Base-by-base conservation (phyloP, 768 basidiomycete genomes). In the Hygrophoropsis aurantiaca region DNA sequence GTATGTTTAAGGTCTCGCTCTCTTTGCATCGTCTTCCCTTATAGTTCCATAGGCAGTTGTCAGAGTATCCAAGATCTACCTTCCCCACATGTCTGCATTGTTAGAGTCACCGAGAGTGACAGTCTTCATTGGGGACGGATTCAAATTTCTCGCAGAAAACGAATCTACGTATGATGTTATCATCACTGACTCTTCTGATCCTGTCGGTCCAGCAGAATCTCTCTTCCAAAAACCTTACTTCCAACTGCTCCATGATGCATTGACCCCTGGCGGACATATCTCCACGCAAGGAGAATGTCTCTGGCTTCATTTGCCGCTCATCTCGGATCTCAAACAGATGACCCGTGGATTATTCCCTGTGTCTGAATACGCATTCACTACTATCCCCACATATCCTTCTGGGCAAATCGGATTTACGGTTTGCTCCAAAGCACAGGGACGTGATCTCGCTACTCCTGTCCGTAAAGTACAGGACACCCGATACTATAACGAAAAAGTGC, bases 221-320 rank as follows among this genome's bases (percentile, higher is more conserved):
- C 87, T 98, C 54, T 98, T 99, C 80, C 81, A 98, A 71, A 89
- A 94, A 66, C 90, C 94, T 2, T 99, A 97, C 81, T 99, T 97
- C 77, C 80, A 91, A 66, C 84, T 98, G 27, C 79, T 99, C 47
- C 82, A 93, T 64, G 87, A 94, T 58, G 90, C 94, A 0, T 81
- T 99, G 51, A 74, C 85, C 13, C 87, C 87, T 2, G 94, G 92
- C 16, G 95, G 95, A 2, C 82, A 89, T 64, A 94, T 97, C 61
- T 91, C 91, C 25, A 97, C 94, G 4, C 97, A 99, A 69, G 94
- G 84, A 7, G 97, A 99, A 69, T 94, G 87, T 66, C 77, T 92
- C 25, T 99, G 97, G 97, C 69, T 97, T 20, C 95, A 99, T 68
- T 78, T 97, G 18, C 77, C 80, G 7, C 81, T 98, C 58, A 97